Evolutionary conservation across 1,284 basidiomycete genomes (phyloP).

Genomic region (Moesziomyces antarcticus): DNA sequence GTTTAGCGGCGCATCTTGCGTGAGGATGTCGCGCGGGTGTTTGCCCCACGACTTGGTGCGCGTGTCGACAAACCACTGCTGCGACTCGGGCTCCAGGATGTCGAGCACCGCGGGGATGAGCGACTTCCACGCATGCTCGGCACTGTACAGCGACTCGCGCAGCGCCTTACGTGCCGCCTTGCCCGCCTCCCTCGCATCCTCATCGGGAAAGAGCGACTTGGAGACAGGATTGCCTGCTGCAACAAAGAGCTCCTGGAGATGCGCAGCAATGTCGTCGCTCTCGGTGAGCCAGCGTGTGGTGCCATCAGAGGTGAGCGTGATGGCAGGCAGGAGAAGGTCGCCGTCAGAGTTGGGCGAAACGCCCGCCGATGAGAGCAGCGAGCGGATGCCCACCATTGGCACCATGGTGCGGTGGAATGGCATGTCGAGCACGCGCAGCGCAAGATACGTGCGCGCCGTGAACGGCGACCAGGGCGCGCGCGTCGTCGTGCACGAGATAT

Average conservation of each 20-base stretch:
- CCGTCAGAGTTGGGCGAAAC: background rate
- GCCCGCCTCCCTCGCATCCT: background rate
- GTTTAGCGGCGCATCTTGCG: slow-evolving; percentile 12
- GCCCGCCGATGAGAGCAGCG: slow-evolving; percentile 4
- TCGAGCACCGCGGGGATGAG: slow-evolving; percentile 15
- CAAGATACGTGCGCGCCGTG: slow-evolving; percentile 30
- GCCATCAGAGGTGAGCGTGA: slow-evolving; percentile 14
- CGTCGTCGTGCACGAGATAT: slow-evolving; percentile 26
- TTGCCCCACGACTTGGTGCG: slow-evolving; percentile 22
- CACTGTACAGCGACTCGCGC: slow-evolving; percentile 1
- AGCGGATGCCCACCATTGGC: slow-evolving; percentile 17
- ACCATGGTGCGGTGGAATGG: slow-evolving; percentile 18
- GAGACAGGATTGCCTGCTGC: slow-evolving; percentile 9
- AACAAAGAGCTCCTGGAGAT: slow-evolving; percentile 25
- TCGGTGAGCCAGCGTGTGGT: slow-evolving; percentile 21
- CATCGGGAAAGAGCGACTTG: slow-evolving; percentile 24
- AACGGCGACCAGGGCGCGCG: slow-evolving; percentile 34
- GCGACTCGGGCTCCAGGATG: slow-evolving; percentile 29
- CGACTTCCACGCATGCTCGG: slow-evolving; percentile 14
- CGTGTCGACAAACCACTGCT: slow-evolving; percentile 15
- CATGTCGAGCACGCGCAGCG: slow-evolving; percentile 30
- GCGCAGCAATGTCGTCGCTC: slow-evolving; percentile 20
- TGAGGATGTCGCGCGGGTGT: slow-evolving; percentile 16
- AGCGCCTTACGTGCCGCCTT: slow-evolving; percentile 1
- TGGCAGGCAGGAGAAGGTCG: slow-evolving; percentile 20